Base-by-base conservation (phyloP, 2,329 filamentous ascomycete genomes). In the Aspergillus thermomutatus region DNA sequence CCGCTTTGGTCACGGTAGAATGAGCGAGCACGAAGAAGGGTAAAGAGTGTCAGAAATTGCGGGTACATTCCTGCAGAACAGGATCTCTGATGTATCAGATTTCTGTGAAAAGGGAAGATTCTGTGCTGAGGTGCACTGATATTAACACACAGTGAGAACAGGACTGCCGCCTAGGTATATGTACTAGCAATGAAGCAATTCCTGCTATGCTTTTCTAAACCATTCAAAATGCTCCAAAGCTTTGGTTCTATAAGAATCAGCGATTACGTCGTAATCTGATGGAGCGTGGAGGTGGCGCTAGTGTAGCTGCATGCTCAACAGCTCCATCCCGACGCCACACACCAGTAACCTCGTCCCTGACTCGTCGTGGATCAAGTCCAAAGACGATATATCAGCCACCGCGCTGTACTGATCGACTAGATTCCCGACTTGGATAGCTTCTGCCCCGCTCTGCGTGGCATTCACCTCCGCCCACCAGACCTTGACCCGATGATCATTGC, bases 371-470 rank as follows among this genome's bases (percentile, higher is more conserved):
- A 78, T 64, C 2, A 78, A 60, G n/a, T 76, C 77, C 66, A 85
- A 69, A 27, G 77, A 76, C 2, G 82, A 80, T 19, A 83, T 77
- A 69, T 86, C 83, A 14, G 83, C 83, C 3, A 86, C 81, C 26
- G 77, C 72, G 21, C 80, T 83, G 57, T 75, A 77, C 48, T 60
- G 57, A 52, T 77, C 67, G 5, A 67, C 40, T 23, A 67, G 14
- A 23, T 69, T 65, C 9, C 62, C 46, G 37, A 73, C 60, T 9
- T 53, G 55, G 8, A 73, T 68, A 6, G 49, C 63, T 23, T 69
- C 55, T 6, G 60, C 45, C 9, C 58, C 63, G 17, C 45, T 26
- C 46, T 60, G 56, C n/a, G 55, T 52, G 10, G 59, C 46, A 55
- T 73, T 66, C 40, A 77, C 60, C 4, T 59, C 57, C 6, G 77